Evolutionary conservation across 2,329 filamentous ascomycete genomes (phyloP), one percentile per base, ranked within the genome.

Genomic region (Penicillium palitans): DNA sequence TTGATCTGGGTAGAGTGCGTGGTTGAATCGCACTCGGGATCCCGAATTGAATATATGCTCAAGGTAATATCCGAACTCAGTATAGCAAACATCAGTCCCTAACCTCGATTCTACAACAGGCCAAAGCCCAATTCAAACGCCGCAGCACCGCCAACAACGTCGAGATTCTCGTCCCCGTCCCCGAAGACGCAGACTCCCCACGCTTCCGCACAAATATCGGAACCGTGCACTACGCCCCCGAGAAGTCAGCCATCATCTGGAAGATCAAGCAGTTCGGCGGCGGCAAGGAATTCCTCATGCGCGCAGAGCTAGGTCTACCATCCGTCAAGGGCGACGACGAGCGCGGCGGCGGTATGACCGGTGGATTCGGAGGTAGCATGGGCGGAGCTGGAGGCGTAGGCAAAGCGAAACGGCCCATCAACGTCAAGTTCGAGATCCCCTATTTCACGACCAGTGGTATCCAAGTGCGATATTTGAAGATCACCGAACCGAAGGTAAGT

Each of bases 191-290:
- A 61, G 95, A 99, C 76, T 91, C 90, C 2, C 95, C 95, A 12
- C 88, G 95, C 45, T 99, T 99, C 85, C 87, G 95, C 53, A 99
- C 95, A 37, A 99, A 98, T 74, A 96, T 99, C 61, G 95, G 95
- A 55, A 91, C 90, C 31, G 95, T 99, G 13, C 95, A 99, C 79
- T 99, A 99, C 74, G 93, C 93, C 4, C 95, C 95, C 0, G 95
- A 99, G 77, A 93, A 96, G 72, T 96, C 91, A 63, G 93, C 93
- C 59, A 99, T 99, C 68, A 90, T 99, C 51, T 99, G 95, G 95
- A 99, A 99, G 82, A 99, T 99, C 76, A 99, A 99, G 82, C 95
- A 99, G 72, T 99, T 99, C 76, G 95, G 95, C 45, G 95, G 95
- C n/a, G 87, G 88, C 68, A 99, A 99, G 78, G 95, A 99, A 74